Percentiles rank a stretch among this genome's conserved stretches.
Evolutionary conservation across 305 asterid species (phyloP).

Genomic region (Fraxinus xanthoxyloides): DNA sequence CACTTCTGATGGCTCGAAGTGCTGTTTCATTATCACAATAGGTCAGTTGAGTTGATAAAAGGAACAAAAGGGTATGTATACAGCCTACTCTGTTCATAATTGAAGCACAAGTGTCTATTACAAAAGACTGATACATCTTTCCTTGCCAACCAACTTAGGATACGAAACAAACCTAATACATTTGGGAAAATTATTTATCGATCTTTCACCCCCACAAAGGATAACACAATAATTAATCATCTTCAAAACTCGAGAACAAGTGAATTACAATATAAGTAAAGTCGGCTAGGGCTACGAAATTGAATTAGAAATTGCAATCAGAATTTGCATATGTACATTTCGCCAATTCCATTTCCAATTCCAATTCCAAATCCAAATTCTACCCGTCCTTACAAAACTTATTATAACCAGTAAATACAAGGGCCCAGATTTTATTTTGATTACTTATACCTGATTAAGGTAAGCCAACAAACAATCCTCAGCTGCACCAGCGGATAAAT

Average conservation of each 20-base stretch:
- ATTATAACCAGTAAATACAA: not conserved
- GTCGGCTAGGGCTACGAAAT: not conserved
- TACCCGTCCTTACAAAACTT: not conserved
- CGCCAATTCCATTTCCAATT: not conserved
- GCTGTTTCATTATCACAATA: conserved; percentile 40
- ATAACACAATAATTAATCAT: not conserved
- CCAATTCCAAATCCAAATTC: not conserved
- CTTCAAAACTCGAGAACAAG: not conserved
- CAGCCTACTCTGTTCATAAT: not conserved
- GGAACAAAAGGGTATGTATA: not conserved
- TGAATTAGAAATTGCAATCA: not conserved
- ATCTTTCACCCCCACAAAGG: not conserved
- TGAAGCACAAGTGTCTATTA: not conserved
- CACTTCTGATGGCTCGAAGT: conserved; percentile 91
- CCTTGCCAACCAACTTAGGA: not conserved
- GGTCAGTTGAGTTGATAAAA: not conserved
- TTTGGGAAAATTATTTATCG: not conserved
- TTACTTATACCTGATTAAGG: conserved; percentile 62
- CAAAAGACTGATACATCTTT: not conserved
- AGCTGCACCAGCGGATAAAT: conserved; percentile 59
- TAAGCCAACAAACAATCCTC: conserved; percentile 78
- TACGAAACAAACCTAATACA: not conserved
- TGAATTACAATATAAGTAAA: not conserved
- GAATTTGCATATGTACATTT: not conserved
- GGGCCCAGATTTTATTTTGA: not conserved